phyloP scores from a whole-genome alignment of 192 early-diverging fungal species.

The Cetraspora pellucida region DNA sequence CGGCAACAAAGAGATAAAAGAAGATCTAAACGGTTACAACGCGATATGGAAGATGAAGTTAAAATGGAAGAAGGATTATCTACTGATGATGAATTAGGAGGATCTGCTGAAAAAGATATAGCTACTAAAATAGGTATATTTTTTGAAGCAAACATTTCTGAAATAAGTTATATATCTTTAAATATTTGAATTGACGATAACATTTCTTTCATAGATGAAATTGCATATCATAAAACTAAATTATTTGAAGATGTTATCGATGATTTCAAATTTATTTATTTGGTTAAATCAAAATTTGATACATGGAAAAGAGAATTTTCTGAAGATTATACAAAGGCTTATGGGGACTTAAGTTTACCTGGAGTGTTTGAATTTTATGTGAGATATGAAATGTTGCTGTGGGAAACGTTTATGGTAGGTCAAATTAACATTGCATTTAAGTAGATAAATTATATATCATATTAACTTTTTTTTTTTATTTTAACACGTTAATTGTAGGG shows the following conservation, averaged over 20 bases:
- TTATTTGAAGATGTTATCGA: constrained; percentile 51
- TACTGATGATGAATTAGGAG: constrained; percentile 53
- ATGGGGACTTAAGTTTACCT: constrained; percentile 56
- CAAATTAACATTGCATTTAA: not conserved
- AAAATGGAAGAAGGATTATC: constrained; percentile 47
- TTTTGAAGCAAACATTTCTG: not conserved
- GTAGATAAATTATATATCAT: not conserved
- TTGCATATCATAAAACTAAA: constrained; percentile 38
- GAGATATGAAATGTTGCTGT: constrained; percentile 53
- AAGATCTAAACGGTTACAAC: constrained; percentile 13
- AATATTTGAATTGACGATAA: not conserved
- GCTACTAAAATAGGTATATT: constrained; percentile 36
- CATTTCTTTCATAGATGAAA: constrained; percentile 34
- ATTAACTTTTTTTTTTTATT: not conserved
- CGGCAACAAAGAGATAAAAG: constrained; percentile 9
- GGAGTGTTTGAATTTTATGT: constrained; percentile 61
- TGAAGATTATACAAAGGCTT: constrained; percentile 60
- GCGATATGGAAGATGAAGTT: not conserved
- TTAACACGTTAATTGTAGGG: not conserved
- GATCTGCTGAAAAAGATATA: constrained; percentile 37
- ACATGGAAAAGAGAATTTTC: constrained; percentile 54
- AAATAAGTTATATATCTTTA: not conserved
- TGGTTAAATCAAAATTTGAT: constrained; percentile 53
- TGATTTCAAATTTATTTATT: constrained; percentile 47
- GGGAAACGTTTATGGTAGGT: constrained; percentile 52